phyloP scores from a whole-genome alignment of 169 alveolate species.

The Cryptosporidium muris region DNA sequence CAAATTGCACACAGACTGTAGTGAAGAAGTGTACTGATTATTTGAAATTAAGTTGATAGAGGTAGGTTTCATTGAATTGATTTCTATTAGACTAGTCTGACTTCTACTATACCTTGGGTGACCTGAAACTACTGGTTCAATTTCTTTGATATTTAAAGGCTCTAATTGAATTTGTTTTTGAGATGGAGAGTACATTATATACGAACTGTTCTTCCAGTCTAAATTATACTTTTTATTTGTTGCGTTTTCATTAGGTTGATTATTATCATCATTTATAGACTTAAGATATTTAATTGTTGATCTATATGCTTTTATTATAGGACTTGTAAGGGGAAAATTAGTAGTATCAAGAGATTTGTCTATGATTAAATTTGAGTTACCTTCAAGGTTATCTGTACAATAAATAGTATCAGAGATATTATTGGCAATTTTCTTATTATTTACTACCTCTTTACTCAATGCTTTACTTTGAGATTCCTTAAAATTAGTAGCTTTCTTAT shows the following conservation, averaged over 20 bases:
- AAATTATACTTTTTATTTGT: not conserved
- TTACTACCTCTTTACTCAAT: no score
- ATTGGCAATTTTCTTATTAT: not conserved
- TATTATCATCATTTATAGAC: not conserved
- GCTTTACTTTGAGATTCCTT: not conserved
- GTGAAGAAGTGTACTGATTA: no score
- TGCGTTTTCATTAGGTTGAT: not conserved
- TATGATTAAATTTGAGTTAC: not conserved
- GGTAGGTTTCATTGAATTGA: no score
- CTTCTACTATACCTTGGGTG: not conserved
- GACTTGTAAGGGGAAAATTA: not conserved
- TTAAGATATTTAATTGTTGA: constrained; percentile 45
- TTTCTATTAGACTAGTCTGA: no score
- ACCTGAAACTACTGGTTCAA: not conserved
- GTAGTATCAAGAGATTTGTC: not conserved
- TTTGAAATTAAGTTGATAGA: no score
- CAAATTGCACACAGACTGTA: no score
- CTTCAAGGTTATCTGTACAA: not conserved
- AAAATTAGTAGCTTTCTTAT: not conserved
- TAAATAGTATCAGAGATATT: not conserved
- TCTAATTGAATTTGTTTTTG: constrained; percentile 12
- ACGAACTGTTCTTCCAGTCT: not conserved
- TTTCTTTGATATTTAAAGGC: not conserved
- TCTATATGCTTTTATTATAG: constrained; percentile 31
- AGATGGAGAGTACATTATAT: constrained; percentile 26